Conservation (phyloP, 2,329 filamentous ascomycete species). For the Magnaporthales sp. region DNA sequence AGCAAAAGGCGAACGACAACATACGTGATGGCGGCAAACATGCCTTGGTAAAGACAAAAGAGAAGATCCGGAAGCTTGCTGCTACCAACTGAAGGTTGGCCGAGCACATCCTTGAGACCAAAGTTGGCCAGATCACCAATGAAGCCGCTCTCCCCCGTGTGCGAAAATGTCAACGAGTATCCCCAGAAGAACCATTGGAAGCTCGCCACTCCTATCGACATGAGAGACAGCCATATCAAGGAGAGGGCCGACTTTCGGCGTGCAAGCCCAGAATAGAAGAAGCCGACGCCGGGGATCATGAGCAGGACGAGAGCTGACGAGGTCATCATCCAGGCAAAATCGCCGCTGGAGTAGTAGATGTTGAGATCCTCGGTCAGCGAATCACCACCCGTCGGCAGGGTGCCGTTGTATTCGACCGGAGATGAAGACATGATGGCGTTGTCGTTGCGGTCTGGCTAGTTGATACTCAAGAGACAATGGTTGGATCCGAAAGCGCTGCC, state of each 20-base stretch:
- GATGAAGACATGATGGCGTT: constrained; percentile 22
- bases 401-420: constrained; percentile 40
- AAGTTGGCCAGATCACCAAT: constrained; percentile 76
- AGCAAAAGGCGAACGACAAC: background rate
- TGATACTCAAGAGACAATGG: background rate
- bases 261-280: constrained; percentile 90
- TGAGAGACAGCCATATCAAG: constrained; percentile 83
- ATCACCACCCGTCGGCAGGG: constrained; percentile 39
- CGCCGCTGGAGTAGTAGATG: constrained; percentile 75
- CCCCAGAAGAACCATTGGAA: constrained; percentile 98
- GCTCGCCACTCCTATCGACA: constrained; percentile 72
- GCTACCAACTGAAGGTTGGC: constrained; percentile 65
- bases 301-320: constrained; percentile 76
- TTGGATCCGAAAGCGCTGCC: background rate
- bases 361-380: constrained; percentile 64
- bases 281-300: constrained; percentile 90
- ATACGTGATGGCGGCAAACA: constrained; percentile 80
- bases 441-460: background rate
- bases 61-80: constrained; percentile 69
- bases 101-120: constrained; percentile 69
- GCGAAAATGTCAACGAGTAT: constrained; percentile 75
- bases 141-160: constrained; percentile 59
- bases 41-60: constrained; percentile 80
- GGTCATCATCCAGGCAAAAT: constrained; percentile 77
- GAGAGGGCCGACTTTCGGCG: constrained; percentile 83